Evolutionary conservation across 192 early-diverging fungal genomes (phyloP).

Genomic region (Podila epigama): DNA sequence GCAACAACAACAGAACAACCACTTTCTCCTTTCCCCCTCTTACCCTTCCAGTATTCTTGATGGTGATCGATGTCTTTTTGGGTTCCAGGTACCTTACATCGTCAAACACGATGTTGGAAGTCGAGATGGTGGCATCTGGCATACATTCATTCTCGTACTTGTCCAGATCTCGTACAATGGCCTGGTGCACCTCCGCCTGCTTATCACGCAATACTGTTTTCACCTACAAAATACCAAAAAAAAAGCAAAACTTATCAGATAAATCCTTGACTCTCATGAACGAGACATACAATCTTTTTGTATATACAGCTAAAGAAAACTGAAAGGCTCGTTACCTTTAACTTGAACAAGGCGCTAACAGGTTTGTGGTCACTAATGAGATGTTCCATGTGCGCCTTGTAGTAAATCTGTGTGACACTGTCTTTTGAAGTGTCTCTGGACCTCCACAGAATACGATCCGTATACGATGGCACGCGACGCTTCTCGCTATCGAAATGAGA

Average conservation of each 20-base stretch:
- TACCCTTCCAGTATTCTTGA: conserved; percentile 78
- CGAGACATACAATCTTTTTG: no score
- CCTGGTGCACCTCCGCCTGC: conserved; percentile 61
- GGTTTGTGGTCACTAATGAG: conserved; percentile 92
- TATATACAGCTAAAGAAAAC: no score
- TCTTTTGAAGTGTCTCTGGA: conserved; percentile 56
- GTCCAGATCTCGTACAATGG: conserved; percentile 78
- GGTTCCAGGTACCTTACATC: conserved; percentile 65
- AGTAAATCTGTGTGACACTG: conserved; percentile 59
- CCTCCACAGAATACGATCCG: conserved; percentile 93
- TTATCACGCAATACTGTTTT: conserved; percentile 65
- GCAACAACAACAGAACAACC: conserved; percentile 7
- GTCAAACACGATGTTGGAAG: conserved; percentile 76
- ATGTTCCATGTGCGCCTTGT: conserved; percentile 69
- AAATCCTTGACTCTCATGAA: no score
- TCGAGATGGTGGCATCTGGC: conserved; percentile 67
- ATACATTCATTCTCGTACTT: conserved; percentile 83
- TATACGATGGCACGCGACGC: conserved; percentile 87
- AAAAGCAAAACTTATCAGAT: no score
- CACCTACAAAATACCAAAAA: conserved; percentile 54
- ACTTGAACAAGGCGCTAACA: conserved; percentile 73
- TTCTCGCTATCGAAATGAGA: conserved; percentile 66
- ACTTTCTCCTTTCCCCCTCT: no score
- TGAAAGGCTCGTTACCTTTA: conserved; percentile 53
- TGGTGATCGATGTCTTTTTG: conserved; percentile 55